phyloP scores from a whole-genome alignment of 169 alveolate genomes.

The Condylostoma magnum region DNA sequence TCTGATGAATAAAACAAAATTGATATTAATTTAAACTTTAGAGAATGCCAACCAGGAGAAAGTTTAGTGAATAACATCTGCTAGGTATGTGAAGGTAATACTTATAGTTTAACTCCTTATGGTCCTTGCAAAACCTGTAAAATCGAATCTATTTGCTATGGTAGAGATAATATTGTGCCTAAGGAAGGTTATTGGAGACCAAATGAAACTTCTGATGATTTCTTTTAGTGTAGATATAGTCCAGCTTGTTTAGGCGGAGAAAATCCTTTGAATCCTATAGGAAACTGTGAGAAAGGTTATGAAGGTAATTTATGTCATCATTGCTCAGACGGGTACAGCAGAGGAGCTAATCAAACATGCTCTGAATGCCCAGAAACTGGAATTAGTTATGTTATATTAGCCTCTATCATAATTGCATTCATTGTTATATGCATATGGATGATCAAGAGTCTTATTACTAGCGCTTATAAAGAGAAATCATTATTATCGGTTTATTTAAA shows the following conservation, averaged over 20 bases:
- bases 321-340: constrained; percentile 3
- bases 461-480: not conserved
- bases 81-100: not conserved
- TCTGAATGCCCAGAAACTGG: not conserved
- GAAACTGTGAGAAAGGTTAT: constrained; percentile 7
- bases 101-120: constrained; percentile 10
- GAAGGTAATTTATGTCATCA: constrained; percentile 11
- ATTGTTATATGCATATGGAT: constrained; percentile 18
- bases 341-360: not conserved
- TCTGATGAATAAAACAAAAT: too few species aligned
- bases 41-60: too few species aligned
- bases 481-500: not conserved
- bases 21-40: too few species aligned
- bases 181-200: constrained; percentile 55
- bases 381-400: not conserved
- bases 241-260: constrained; percentile 41
- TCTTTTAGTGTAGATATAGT: constrained; percentile 27
- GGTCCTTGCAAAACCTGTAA: constrained; percentile 12
- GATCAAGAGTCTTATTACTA: too few species aligned
- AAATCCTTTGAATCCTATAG: not conserved
- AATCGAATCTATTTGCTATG: constrained; percentile 41
- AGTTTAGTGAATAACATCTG: not conserved
- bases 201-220: constrained; percentile 18
- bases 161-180: constrained; percentile 45
- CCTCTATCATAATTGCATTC: constrained; percentile 1